Percentiles rank a stretch among this genome's conserved stretches.
phyloP scores from a whole-genome alignment of 805 yeast genomes.

The Starmerella stigmatis region DNA sequence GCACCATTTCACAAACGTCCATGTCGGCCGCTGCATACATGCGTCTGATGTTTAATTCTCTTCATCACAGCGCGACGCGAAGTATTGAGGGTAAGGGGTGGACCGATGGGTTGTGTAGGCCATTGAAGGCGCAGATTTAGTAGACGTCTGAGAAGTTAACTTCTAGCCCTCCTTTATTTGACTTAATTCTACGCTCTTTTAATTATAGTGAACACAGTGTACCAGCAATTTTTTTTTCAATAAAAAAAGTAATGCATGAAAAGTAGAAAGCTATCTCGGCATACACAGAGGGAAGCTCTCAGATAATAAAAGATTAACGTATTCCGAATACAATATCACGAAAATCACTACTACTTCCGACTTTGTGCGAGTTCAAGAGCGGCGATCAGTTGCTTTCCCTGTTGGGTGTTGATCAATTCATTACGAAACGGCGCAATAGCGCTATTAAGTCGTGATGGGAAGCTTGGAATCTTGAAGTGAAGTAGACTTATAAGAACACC shows the following conservation, averaged over 20 bases:
- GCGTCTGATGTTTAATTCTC: not conserved
- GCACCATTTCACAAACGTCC: conserved; percentile 16
- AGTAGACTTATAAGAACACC: conserved; percentile 10
- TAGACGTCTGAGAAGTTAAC: too few relatives aligned
- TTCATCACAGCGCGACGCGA: not conserved
- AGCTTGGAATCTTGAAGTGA: conserved; percentile 22
- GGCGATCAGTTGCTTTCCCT: conserved; percentile 9
- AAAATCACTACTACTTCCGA: not conserved
- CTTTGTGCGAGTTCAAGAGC: conserved; percentile 3
- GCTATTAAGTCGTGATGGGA: conserved; percentile 16
- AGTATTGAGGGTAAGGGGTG: not conserved
- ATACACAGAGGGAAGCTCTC: too few relatives aligned
- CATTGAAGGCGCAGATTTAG: too few relatives aligned
- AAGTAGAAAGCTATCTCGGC: too few relatives aligned
- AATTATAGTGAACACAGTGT: too few relatives aligned
- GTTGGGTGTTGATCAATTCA: not conserved
- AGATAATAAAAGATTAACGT: not conserved
- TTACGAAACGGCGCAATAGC: conserved; percentile 13
- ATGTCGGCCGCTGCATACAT: conserved; percentile 10
- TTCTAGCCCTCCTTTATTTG: too few relatives aligned
- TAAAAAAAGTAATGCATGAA: too few relatives aligned
- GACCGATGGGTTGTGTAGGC: too few relatives aligned
- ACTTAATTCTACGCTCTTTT: too few relatives aligned
- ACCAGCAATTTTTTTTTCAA: too few relatives aligned
- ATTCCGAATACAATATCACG: not conserved